A percentile compares a stretch with the other conserved stretches of the same genome.
Conservation (phyloP, 352 stramenopile species). For the Globisporangium barbulae region DNA sequence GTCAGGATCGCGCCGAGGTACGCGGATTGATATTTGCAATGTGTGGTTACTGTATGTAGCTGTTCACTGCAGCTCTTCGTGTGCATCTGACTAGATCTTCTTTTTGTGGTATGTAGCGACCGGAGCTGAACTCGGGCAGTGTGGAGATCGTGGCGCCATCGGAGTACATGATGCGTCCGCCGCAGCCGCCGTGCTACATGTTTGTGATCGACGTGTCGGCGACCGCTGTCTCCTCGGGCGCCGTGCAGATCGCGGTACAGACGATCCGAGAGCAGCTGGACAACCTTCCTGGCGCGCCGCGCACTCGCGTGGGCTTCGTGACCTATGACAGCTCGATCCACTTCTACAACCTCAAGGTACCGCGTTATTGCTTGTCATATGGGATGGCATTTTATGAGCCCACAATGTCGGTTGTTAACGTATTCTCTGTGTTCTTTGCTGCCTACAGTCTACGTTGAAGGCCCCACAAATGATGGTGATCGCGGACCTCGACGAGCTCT, state of each 20-base stretch:
- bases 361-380: neutral
- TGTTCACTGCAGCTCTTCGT: conserved; percentile 7
- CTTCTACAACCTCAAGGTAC: conserved; percentile 89
- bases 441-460: conserved; percentile 59
- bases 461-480: conserved; percentile 89
- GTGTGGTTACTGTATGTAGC: conserved; percentile 51
- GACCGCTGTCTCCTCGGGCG: conserved; percentile 61
- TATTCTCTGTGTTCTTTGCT: conserved; percentile 15
- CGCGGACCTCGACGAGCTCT: conserved; percentile 83
- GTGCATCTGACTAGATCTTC: neutral
- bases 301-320: conserved; percentile 83
- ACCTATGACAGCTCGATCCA: conserved; percentile 85
- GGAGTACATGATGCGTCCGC: conserved; percentile 90
- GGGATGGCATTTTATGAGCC: neutral
- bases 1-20: conserved; percentile 92
- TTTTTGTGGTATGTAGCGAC: conserved; percentile 29
- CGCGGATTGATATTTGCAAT: conserved; percentile 52
- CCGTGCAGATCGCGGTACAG: conserved; percentile 63
- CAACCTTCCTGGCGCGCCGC: conserved; percentile 62
- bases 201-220: conserved; percentile 90
- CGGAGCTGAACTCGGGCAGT: conserved; percentile 69
- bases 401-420: neutral
- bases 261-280: conserved; percentile 84
- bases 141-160: conserved; percentile 85
- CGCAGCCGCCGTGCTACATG: conserved; percentile 84